Percentiles rank a stretch among this genome's conserved stretches.
Evolutionary conservation across 169 alveolate genomes (phyloP).

Genomic region (Cryptosporidium baileyi): DNA sequence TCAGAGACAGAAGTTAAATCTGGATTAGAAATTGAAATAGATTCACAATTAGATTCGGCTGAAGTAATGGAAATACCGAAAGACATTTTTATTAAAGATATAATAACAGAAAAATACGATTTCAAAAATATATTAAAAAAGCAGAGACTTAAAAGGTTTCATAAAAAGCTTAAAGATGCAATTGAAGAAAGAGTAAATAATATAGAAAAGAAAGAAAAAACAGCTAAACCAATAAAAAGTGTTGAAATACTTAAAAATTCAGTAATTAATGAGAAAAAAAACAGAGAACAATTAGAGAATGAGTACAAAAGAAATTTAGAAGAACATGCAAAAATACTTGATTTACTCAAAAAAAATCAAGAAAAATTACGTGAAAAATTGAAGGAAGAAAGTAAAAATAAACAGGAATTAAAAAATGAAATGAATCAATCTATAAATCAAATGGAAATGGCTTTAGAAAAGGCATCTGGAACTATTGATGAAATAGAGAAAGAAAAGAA

Average conservation of each 20-base stretch:
- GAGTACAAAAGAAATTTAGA: constrained; percentile 61
- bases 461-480: constrained; percentile 38
- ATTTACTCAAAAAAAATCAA: constrained; percentile 46
- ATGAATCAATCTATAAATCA: constrained; percentile 15
- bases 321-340: constrained; percentile 61
- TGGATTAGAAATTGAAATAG: neutral
- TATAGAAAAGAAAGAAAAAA: constrained; percentile 45
- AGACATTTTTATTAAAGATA: constrained; percentile 22
- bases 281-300: constrained; percentile 28
- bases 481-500: constrained; percentile 51
- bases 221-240: neutral
- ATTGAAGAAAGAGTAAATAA: constrained; percentile 12
- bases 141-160: constrained; percentile 32
- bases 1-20: neutral
- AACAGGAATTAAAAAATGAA: neutral
- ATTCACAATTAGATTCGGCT: neutral
- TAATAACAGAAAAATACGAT: constrained; percentile 22
- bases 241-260: neutral
- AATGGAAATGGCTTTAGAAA: constrained; percentile 37
- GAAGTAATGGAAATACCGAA: constrained; percentile 3
- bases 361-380: constrained; percentile 45
- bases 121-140: constrained; percentile 45
- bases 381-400: constrained; percentile 54
- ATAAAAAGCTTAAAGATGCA: constrained; percentile 18
- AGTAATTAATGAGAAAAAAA: constrained; percentile 13